Conservation (phyloP, 2,329 filamentous ascomycete genomes). For the Talaromyces piceae region DNA sequence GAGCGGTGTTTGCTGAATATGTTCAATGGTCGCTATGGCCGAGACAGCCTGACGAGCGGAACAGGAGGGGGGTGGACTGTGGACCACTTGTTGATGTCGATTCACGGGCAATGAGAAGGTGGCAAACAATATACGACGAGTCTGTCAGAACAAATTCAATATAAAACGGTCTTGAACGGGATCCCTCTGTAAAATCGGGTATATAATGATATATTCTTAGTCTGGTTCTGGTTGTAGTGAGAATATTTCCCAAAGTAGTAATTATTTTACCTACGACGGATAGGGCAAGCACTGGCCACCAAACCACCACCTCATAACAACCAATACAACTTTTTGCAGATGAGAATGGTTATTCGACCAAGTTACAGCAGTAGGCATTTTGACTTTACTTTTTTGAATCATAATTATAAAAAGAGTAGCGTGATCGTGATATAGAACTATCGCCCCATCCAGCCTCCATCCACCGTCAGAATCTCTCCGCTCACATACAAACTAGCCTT, state of each 20-base stretch:
- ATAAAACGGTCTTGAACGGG: too few species aligned
- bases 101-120: slow-evolving; percentile 8
- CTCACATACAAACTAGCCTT: slow-evolving; percentile 70
- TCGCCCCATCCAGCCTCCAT: slow-evolving; percentile 90
- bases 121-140: not conserved
- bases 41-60: not conserved
- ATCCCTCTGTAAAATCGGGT: too few species aligned
- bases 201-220: not conserved
- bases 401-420: not conserved
- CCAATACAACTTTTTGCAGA: not conserved
- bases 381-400: not conserved
- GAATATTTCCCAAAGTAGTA: not conserved
- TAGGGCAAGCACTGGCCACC: not conserved
- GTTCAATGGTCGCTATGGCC: not conserved
- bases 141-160: not conserved
- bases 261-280: not conserved
- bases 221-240: not conserved
- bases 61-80: slow-evolving; percentile 4
- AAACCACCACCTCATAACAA: not conserved
- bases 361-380: not conserved
- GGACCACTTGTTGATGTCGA: slow-evolving; percentile 6
- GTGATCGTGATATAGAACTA: slow-evolving; percentile 50
- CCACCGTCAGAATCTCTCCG: slow-evolving; percentile 74
- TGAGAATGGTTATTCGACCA: not conserved
- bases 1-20: slow-evolving; percentile 2